Conservation (phyloP, 805 yeast genomes). For the Zygoascus flipseniorum region DNA sequence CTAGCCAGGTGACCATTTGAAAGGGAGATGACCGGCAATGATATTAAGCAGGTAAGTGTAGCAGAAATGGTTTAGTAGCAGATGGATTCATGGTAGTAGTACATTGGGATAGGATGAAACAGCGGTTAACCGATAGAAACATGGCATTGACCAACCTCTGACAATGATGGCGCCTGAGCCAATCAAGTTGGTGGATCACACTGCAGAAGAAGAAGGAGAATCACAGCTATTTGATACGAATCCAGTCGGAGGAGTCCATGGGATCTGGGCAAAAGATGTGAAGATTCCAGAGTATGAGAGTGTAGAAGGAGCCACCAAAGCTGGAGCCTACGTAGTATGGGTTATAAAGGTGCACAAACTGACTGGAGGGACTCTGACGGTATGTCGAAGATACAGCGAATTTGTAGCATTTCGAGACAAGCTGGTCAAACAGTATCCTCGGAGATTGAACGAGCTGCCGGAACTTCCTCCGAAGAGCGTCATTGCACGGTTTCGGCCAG, state of each 20-base stretch:
- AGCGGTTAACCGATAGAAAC: neutral
- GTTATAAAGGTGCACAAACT: conserved; percentile 31
- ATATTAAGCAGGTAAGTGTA: neutral
- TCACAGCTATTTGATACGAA: neutral
- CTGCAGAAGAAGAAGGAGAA: neutral
- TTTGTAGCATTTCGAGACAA: conserved; percentile 40
- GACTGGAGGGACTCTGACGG: conserved; percentile 30
- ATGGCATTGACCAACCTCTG: neutral
- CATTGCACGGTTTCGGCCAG: conserved; percentile 24
- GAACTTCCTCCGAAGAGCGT: conserved; percentile 38
- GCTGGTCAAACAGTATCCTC: conserved; percentile 33
- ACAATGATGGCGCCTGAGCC: conserved; percentile 15
- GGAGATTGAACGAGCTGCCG: conserved; percentile 33
- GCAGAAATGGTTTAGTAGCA: too few species aligned
- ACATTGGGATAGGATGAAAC: too few species aligned
- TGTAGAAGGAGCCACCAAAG: conserved; percentile 30
- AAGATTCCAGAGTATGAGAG: conserved; percentile 33
- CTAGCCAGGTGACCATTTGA: too few species aligned
- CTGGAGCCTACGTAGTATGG: conserved; percentile 38
- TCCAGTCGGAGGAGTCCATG: neutral
- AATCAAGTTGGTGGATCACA: conserved; percentile 13
- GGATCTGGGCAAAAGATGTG: conserved; percentile 34
- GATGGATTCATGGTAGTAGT: too few species aligned
- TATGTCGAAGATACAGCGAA: conserved; percentile 59
- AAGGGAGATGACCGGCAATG: neutral